phyloP scores from a whole-genome alignment of 2,329 filamentous ascomycete genomes.

The Phaeosphaeria sp. region DNA sequence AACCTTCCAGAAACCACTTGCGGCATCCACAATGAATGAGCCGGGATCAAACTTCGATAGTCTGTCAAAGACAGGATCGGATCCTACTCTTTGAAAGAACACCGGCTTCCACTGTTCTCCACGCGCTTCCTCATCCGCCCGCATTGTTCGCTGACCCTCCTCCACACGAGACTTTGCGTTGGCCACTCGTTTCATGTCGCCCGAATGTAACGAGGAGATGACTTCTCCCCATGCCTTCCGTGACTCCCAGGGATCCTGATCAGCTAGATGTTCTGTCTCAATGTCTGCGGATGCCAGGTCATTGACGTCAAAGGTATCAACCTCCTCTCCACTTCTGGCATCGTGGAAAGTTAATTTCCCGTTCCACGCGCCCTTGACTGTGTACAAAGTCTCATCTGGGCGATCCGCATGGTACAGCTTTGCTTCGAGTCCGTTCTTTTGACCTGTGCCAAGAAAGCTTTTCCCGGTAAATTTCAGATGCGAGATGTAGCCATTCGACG shows the following conservation, averaged over 20 bases:
- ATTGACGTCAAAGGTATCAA: conserved; percentile 47
- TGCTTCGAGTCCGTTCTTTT: conserved; percentile 52
- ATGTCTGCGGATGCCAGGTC: conserved; percentile 26
- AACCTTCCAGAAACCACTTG: conserved; percentile 43
- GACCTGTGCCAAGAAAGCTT: conserved; percentile 47
- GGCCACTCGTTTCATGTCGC: conserved; percentile 50
- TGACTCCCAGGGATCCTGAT: conserved; percentile 56
- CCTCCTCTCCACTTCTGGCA: conserved; percentile 33
- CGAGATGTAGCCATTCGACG: conserved; percentile 50
- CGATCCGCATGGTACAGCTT: conserved; percentile 44
- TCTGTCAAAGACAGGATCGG: conserved; percentile 34
- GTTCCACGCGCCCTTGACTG: conserved; percentile 52
- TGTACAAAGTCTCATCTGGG: conserved; percentile 44
- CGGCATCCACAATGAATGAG: conserved; percentile 29
- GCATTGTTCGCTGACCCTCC: conserved; percentile 51
- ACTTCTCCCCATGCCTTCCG: conserved; percentile 53
- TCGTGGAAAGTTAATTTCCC: conserved; percentile 49
- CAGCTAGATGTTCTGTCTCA: conserved; percentile 34
- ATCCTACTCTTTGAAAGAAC: conserved; percentile 48
- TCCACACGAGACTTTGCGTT: conserved; percentile 43
- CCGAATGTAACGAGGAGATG: conserved; percentile 45
- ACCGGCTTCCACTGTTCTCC: conserved; percentile 48
- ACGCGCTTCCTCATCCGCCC: conserved; percentile 45
- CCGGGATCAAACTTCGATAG: conserved; percentile 25
- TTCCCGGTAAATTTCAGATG: conserved; percentile 55